Conservation (phyloP, 1,284 basidiomycete genomes). For the Boletus sp. region DNA sequence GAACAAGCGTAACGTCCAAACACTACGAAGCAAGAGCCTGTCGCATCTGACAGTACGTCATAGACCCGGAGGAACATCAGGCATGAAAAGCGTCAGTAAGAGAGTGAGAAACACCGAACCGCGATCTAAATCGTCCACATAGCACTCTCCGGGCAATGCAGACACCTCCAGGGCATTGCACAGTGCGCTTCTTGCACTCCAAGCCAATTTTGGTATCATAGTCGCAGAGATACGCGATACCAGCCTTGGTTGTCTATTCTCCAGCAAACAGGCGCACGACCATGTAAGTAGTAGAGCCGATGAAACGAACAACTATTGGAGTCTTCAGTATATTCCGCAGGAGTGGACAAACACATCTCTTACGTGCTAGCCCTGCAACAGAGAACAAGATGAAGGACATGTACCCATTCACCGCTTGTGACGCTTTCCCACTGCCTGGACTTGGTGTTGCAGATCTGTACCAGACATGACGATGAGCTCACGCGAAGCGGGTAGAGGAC, state of each 20-base stretch:
- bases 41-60: neutral
- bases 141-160: neutral
- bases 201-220: neutral
- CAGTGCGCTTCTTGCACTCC: neutral
- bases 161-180: neutral
- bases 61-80: neutral
- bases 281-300: slow-evolving; percentile 77
- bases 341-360: slow-evolving; percentile 32
- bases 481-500: neutral
- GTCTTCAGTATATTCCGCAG: neutral
- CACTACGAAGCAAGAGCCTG: neutral
- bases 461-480: slow-evolving; percentile 10
- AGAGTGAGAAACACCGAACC: neutral
- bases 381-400: slow-evolving; percentile 81
- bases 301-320: slow-evolving; percentile 68
- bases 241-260: slow-evolving; percentile 46
- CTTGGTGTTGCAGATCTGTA: slow-evolving; percentile 47
- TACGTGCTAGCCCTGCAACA: slow-evolving; percentile 81
- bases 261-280: slow-evolving; percentile 79
- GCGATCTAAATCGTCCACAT: slow-evolving; percentile 12
- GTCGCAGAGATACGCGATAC: neutral
- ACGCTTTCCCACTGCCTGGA: slow-evolving; percentile 34
- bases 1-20: neutral
- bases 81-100: neutral
- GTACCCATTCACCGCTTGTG: slow-evolving; percentile 64